phyloP scores from a whole-genome alignment of 2,329 filamentous ascomycete genomes.

The Aureobasidium sp. region DNA sequence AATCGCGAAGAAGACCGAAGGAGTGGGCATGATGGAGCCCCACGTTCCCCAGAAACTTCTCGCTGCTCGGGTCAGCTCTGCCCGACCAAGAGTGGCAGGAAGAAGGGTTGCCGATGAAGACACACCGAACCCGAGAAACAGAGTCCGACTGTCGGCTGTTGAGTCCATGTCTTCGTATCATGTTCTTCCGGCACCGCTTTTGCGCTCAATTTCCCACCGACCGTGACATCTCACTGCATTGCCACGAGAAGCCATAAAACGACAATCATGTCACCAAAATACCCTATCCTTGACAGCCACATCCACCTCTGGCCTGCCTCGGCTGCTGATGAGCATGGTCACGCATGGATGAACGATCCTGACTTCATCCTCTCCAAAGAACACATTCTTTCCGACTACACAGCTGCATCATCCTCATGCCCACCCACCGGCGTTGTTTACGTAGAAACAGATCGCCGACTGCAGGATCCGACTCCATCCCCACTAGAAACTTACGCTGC shows the following conservation, averaged over 20 bases:
- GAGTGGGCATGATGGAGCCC: neutral
- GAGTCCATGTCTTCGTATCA: neutral
- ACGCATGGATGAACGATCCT: slow-evolving; percentile 59
- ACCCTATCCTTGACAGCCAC: slow-evolving; percentile 71
- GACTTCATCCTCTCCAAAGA: slow-evolving; percentile 51
- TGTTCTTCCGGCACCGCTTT: neutral
- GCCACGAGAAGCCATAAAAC: neutral
- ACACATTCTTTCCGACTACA: slow-evolving; percentile 41
- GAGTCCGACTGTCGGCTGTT: neutral
- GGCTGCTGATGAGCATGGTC: slow-evolving; percentile 49
- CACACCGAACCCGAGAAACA: neutral
- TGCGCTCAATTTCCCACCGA: neutral
- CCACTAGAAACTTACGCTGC: slow-evolving; percentile 49
- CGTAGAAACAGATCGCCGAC: slow-evolving; percentile 67
- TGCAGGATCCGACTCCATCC: slow-evolving; percentile 15
- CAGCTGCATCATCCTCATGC: slow-evolving; percentile 20
- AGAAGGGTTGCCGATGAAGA: neutral
- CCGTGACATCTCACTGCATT: neutral
- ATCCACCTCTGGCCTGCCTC: slow-evolving; percentile 75
- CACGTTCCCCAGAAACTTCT: slow-evolving; percentile 1
- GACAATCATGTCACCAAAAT: neutral
- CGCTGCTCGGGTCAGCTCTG: neutral
- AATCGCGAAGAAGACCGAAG: neutral
- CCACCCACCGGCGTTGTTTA: slow-evolving; percentile 61
- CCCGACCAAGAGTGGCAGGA: neutral